Conservation (phyloP, 352 stramenopile genomes). For the Phytophthora constricta region DNA sequence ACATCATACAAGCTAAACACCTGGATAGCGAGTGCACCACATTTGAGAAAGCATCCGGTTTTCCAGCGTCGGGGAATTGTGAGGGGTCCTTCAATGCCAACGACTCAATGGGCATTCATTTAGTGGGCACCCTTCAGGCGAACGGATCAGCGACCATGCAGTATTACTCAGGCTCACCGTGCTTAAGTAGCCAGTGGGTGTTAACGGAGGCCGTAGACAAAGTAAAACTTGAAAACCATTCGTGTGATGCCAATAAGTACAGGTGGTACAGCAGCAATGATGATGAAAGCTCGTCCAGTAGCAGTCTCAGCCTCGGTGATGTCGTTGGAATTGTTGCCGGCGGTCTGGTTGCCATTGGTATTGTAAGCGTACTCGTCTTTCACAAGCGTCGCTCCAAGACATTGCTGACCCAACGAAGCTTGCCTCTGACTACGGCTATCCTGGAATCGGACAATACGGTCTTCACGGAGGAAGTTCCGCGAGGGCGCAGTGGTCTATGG, state of each 20-base stretch:
- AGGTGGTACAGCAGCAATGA: conserved; percentile 12
- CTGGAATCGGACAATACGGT: not conserved
- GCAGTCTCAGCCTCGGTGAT: not conserved
- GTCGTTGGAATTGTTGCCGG: not conserved
- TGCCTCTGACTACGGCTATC: not conserved
- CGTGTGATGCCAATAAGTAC: not conserved
- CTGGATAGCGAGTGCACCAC: not conserved
- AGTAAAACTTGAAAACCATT: not conserved
- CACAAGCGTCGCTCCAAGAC: not conserved
- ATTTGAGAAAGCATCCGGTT: not conserved
- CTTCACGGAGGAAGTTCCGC: not conserved
- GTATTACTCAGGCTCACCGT: not conserved
- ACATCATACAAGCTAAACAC: not conserved
- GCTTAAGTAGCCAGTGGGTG: not conserved
- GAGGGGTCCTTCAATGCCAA: not conserved
- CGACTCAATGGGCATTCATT: not conserved
- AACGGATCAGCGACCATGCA: not conserved
- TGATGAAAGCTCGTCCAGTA: not conserved
- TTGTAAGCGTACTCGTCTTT: not conserved
- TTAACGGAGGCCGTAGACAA: not conserved
- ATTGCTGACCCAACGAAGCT: not conserved
- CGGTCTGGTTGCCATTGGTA: not conserved
- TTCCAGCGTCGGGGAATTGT: conserved; percentile 2
- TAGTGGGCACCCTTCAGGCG: not conserved
- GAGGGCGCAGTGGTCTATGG: conserved; percentile 14